A percentile compares a stretch with the other conserved stretches of the same genome.
These are phyloP conservation scores for Mycena maculata DNA, from an alignment of 768 basidiomycete genomes.

Conservation along the genomic window DNA sequence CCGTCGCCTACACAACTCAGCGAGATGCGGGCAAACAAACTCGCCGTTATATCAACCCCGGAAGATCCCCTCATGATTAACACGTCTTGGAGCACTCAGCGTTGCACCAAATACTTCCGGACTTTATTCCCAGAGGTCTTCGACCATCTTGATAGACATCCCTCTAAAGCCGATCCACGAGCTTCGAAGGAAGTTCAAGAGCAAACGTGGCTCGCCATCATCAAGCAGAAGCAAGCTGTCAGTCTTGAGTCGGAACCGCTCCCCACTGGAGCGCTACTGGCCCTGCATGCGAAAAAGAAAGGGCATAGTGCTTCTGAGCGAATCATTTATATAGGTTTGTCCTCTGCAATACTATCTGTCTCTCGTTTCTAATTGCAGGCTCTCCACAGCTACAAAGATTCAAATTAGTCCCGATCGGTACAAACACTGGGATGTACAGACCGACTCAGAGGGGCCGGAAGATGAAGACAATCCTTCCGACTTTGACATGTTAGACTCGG, in stretches of 20 bases:
- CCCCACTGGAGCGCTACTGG: background rate
- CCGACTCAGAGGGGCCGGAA: background rate
- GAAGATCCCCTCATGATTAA: background rate
- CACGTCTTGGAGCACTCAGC: background rate
- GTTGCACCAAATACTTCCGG: background rate
- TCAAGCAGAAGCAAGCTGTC: background rate
- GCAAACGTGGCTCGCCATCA: background rate
- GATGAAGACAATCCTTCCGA: background rate
- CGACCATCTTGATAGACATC: background rate
- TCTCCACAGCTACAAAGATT: background rate
- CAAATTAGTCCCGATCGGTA: background rate
- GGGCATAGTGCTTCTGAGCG: background rate
- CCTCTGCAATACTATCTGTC: background rate
- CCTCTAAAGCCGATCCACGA: background rate
- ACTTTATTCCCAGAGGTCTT: background rate
- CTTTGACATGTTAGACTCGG: slow-evolving; percentile 2
- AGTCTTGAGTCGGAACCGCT: background rate
- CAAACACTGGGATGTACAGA: background rate
- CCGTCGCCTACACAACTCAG: background rate
- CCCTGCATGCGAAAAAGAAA: background rate
- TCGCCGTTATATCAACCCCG: background rate
- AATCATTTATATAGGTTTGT: background rate
- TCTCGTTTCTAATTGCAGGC: background rate
- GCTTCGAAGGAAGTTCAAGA: background rate
- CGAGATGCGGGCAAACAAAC: background rate